A percentile compares a stretch with the other conserved stretches of the same genome.
These are phyloP conservation scores for Diplocarpon rosae DNA, from an alignment of 2,329 filamentous ascomycete species.

Conservation along the genomic window DNA sequence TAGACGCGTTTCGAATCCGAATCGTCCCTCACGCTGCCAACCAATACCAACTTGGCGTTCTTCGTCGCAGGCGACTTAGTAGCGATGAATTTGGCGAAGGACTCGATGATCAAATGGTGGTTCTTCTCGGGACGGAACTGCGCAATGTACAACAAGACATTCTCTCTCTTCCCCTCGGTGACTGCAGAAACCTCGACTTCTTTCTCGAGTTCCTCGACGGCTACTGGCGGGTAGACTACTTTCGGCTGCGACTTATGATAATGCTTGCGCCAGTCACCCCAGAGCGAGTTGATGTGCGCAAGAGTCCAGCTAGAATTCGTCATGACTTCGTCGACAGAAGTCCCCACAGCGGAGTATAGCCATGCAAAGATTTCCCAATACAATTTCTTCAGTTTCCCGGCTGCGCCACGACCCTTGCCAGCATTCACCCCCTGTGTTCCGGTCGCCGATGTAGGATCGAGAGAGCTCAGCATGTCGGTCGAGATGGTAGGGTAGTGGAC, in stretches of 20 bases:
- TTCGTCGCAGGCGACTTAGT: slow-evolving; percentile 39
- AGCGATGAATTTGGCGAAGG: slow-evolving; percentile 69
- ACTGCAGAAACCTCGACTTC: slow-evolving; percentile 59
- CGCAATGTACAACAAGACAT: slow-evolving; percentile 79
- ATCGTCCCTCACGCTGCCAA: slow-evolving; percentile 86
- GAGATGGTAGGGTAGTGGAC: slow-evolving; percentile 98
- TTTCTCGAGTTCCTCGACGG: slow-evolving; percentile 71
- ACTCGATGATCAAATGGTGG: slow-evolving; percentile 72
- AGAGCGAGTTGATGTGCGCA: slow-evolving; percentile 67
- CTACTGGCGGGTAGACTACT: slow-evolving; percentile 85
- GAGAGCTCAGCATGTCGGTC: slow-evolving; percentile 86
- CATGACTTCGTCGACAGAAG: slow-evolving; percentile 86
- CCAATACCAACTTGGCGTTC: slow-evolving; percentile 61
- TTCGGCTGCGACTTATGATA: slow-evolving; percentile 40
- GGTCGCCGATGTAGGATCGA: slow-evolving; percentile 49
- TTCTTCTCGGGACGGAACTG: slow-evolving; percentile 98
- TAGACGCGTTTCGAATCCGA: slow-evolving; percentile 76
- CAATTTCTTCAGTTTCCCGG: slow-evolving; percentile 58
- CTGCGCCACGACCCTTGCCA: slow-evolving; percentile 62
- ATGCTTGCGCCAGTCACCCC: slow-evolving; percentile 49
- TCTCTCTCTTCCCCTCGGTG: slow-evolving; percentile 59
- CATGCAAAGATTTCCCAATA: slow-evolving; percentile 85
- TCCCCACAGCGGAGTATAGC: slow-evolving; percentile 73
- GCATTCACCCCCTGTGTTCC: slow-evolving; percentile 69
- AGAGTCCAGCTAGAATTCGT: slow-evolving; percentile 96